phyloP scores from a whole-genome alignment of 352 stramenopile species.

The Globisporangium acanthophoron region DNA sequence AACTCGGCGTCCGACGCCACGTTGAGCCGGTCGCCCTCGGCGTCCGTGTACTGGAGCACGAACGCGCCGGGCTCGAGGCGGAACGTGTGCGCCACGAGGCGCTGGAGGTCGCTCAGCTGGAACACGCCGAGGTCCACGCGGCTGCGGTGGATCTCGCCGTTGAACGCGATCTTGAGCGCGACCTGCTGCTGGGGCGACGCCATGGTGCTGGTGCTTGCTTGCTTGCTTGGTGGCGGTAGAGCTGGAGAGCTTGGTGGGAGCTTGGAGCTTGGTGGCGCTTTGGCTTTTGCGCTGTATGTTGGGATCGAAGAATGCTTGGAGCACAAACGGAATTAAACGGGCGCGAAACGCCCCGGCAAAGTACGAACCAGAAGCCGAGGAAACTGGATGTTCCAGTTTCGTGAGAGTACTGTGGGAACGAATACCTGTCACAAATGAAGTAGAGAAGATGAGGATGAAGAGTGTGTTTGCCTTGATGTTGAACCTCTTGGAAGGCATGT shows the following conservation, averaged over 20 bases:
- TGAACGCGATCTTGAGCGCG: conserved; percentile 71
- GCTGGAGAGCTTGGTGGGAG: background rate
- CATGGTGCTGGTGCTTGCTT: conserved; percentile 7
- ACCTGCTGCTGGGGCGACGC: conserved; percentile 20
- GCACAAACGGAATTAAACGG: too few relatives aligned
- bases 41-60: conserved; percentile 67
- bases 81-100: conserved; percentile 60
- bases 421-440: too few relatives aligned
- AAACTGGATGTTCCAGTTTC: too few relatives aligned
- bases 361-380: too few relatives aligned
- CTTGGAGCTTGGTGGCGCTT: background rate
- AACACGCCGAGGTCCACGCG: conserved; percentile 58
- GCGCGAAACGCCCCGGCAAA: too few relatives aligned
- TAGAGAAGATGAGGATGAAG: too few relatives aligned
- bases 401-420: too few relatives aligned
- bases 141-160: conserved; percentile 72
- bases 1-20: conserved; percentile 63
- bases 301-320: too few relatives aligned
- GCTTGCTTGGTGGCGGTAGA: background rate
- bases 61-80: conserved; percentile 37
- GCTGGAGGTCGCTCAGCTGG: conserved; percentile 36
- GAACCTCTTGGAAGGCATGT: too few relatives aligned
- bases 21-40: conserved; percentile 56
- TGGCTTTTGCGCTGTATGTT: background rate
- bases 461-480: too few relatives aligned